A percentile compares a stretch with the other conserved stretches of the same genome.
These are phyloP conservation scores for Hordeum marinum DNA, from an alignment of 176 grass and related monocot genomes.

Conservation along the genomic window DNA sequence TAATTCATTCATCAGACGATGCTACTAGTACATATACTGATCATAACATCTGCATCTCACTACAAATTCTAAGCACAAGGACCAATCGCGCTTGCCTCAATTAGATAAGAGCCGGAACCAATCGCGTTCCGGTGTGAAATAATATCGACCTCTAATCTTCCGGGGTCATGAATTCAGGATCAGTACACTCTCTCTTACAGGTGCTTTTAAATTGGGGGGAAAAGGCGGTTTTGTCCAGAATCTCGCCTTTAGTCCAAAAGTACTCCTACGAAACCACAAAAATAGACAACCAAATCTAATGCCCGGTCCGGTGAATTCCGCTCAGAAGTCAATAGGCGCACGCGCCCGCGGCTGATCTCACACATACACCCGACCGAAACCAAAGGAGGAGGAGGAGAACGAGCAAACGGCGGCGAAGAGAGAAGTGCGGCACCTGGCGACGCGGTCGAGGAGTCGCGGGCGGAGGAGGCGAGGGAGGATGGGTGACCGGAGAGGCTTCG, in stretches of 20 bases:
- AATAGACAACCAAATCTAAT: neutral
- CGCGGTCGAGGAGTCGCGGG: neutral
- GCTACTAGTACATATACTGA: neutral
- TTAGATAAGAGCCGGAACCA: neutral
- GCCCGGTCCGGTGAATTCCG: neutral
- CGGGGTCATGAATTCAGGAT: neutral
- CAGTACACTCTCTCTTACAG: neutral
- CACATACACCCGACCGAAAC: neutral
- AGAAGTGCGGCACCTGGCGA: neutral
- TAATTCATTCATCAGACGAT: neutral
- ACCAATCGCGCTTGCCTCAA: neutral
- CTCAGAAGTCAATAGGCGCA: neutral
- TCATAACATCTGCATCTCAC: neutral
- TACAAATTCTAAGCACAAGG: neutral
- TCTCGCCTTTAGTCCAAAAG: neutral
- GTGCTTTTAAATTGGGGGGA: neutral
- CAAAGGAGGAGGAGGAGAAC: neutral
- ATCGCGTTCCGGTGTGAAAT: neutral
- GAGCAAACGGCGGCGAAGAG: neutral
- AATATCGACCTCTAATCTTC: neutral
- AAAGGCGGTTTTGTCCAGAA: neutral
- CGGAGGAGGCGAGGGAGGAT: neutral
- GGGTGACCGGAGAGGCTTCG: slow-evolving; percentile 1
- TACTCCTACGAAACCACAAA: neutral
- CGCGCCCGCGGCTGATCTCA: neutral